A percentile compares a stretch with the other conserved stretches of the same genome.
These are phyloP conservation scores for Scorias spongiosa DNA, from an alignment of 2,329 filamentous ascomycete genomes.

Conservation along the genomic window DNA sequence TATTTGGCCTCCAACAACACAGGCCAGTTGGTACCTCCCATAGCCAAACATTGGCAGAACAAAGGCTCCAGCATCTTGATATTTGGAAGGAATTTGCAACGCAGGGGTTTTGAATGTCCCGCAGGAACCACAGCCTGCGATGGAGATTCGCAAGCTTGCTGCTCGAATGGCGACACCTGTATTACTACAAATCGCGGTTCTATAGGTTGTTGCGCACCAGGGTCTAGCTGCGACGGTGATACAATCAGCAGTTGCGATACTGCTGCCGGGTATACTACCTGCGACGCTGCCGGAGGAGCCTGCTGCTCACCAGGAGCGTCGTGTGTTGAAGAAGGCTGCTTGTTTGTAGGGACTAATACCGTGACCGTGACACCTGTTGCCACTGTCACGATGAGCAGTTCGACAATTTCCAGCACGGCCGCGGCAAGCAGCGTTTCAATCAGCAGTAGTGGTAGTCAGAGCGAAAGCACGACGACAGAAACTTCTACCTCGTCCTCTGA, in stretches of 20 bases:
- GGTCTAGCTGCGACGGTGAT: conserved; percentile 44
- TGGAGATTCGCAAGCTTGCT: conserved; percentile 27
- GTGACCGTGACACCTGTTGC: conserved; percentile 12
- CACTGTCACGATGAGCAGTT: conserved; percentile 6
- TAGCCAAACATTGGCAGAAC: background rate
- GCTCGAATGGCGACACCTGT: conserved; percentile 40
- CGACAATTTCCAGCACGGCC: background rate
- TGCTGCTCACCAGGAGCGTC: conserved; percentile 61
- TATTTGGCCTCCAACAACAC: no score
- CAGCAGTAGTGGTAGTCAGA: background rate
- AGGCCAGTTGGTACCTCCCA: conserved; percentile 2
- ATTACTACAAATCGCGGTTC: background rate
- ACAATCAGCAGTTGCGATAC: conserved; percentile 44
- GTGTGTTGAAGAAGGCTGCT: conserved; percentile 57
- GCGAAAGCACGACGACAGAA: conserved; percentile 10
- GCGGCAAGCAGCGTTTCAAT: conserved; percentile 1
- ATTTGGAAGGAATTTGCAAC: background rate
- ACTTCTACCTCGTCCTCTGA: conserved; percentile 17
- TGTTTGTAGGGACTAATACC: conserved; percentile 24
- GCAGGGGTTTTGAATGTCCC: conserved; percentile 49
- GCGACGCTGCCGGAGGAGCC: conserved; percentile 47
- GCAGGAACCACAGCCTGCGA: conserved; percentile 47
- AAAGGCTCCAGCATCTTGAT: background rate
- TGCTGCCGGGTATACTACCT: conserved; percentile 42
- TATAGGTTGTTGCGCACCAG: conserved; percentile 44